Percentiles rank a stretch among this genome's conserved stretches.
phyloP scores from a whole-genome alignment of 176 grass and related monocot genomes.

The Juncus inflexus region DNA sequence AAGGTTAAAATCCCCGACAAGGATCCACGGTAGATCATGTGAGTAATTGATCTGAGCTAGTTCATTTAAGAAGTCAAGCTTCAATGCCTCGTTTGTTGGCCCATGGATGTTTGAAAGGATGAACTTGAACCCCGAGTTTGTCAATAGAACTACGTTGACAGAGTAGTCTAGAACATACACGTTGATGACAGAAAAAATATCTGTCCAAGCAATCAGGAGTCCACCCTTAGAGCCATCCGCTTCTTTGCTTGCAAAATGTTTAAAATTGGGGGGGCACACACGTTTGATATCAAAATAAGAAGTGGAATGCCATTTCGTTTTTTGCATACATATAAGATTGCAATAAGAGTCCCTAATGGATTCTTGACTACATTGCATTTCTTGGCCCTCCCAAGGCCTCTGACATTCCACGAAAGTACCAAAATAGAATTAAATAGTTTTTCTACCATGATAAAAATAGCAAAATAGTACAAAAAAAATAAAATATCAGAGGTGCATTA shows the following conservation, averaged over 20 bases:
- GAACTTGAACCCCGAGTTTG: too few species aligned
- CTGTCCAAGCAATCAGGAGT: background rate
- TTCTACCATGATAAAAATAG: slow-evolving; percentile 1
- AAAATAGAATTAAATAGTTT: slow-evolving; percentile 28
- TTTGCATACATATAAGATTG: background rate
- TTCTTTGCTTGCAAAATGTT: background rate
- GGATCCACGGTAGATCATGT: too few species aligned
- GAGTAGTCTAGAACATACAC: too few species aligned
- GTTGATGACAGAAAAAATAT: background rate
- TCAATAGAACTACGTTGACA: too few species aligned
- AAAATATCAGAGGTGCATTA: too few species aligned
- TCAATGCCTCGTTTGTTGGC: too few species aligned
- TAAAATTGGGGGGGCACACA: background rate
- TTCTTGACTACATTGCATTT: background rate
- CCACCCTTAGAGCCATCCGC: background rate
- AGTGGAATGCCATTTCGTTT: background rate
- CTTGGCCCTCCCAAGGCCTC: background rate
- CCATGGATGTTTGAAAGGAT: too few species aligned
- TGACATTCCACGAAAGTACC: background rate
- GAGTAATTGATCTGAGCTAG: too few species aligned
- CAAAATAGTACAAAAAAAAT: background rate
- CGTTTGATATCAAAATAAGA: background rate
- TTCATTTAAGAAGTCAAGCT: too few species aligned
- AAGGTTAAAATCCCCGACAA: too few species aligned
- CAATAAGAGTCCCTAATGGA: background rate